A percentile compares a stretch with the other conserved stretches of the same genome.
Conservation (phyloP, 2,329 filamentous ascomycete species). For the Stemphylium lycopersici region DNA sequence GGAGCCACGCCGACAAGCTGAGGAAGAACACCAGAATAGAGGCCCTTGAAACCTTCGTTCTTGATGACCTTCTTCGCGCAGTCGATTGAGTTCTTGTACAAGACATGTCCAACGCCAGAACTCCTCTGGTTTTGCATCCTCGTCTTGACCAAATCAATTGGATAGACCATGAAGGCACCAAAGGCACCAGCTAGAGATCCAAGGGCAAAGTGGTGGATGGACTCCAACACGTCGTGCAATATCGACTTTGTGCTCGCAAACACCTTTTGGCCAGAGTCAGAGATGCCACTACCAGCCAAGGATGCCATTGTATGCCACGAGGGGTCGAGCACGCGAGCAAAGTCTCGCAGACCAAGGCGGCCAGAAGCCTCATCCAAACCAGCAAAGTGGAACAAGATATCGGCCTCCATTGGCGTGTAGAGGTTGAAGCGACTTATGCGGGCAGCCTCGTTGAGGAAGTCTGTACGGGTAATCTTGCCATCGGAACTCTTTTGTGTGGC, state of each 20-base stretch:
- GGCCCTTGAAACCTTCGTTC: slow-evolving; percentile 86
- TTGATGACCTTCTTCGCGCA: slow-evolving; percentile 91
- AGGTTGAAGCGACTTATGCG: slow-evolving; percentile 90
- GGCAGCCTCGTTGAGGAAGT: slow-evolving; percentile 94
- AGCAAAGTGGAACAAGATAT: slow-evolving; percentile 98
- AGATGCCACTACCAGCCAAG: slow-evolving; percentile 55
- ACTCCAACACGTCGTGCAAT: slow-evolving; percentile 72
- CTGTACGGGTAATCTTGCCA: slow-evolving; percentile 89
- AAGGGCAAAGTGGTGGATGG: slow-evolving; percentile 86
- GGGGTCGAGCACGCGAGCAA: slow-evolving; percentile 92
- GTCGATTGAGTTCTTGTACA: slow-evolving; percentile 98
- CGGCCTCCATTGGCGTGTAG: slow-evolving; percentile 98
- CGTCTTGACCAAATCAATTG: slow-evolving; percentile 98
- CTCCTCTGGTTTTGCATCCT: slow-evolving; percentile 96
- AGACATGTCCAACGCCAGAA: slow-evolving; percentile 74
- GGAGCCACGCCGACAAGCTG: slow-evolving; percentile 98
- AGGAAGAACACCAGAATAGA: slow-evolving; percentile 94
- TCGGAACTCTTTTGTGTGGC: slow-evolving; percentile 83
- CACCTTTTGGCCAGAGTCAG: slow-evolving; percentile 57
- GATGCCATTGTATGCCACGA: slow-evolving; percentile 77
- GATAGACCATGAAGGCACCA: slow-evolving; percentile 99
- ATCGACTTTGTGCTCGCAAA: slow-evolving; percentile 63
- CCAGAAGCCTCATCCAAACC: slow-evolving; percentile 89
- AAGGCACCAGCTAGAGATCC: slow-evolving; percentile 93
- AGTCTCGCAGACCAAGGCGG: slow-evolving; percentile 79